Conservation (phyloP, 2,329 filamentous ascomycete species). For the Clathrospora elynae region DNA sequence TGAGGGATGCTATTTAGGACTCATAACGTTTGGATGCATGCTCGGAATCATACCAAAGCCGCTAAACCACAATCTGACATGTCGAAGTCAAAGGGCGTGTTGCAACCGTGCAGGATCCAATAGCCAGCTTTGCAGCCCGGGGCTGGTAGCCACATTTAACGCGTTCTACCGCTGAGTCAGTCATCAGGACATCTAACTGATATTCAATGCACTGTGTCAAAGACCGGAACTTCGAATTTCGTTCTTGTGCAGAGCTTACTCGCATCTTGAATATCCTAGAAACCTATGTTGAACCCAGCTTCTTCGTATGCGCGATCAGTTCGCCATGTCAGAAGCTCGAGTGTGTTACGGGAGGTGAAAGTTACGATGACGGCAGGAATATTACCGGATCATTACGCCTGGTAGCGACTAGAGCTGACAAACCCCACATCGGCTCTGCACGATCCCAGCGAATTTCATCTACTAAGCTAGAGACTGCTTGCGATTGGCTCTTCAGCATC, state of each 20-base stretch:
- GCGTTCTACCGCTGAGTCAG: slow-evolving; percentile 18
- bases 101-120: slow-evolving; percentile 14
- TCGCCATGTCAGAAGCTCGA: neutral
- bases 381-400: slow-evolving; percentile 5
- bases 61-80: slow-evolving; percentile 18
- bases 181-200: neutral
- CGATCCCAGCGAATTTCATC: slow-evolving; percentile 8
- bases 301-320: neutral
- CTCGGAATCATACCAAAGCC: slow-evolving; percentile 7
- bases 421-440: slow-evolving; percentile 21
- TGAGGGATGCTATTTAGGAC: slow-evolving; percentile 18
- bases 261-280: neutral
- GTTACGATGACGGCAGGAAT: slow-evolving; percentile 1
- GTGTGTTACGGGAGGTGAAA: neutral
- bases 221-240: neutral
- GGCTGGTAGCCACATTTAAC: slow-evolving; percentile 11
- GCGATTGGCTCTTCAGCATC: slow-evolving; percentile 11
- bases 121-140: slow-evolving; percentile 13
- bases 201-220: neutral
- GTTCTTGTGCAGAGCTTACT: neutral
- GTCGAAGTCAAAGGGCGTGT: slow-evolving; percentile 27
- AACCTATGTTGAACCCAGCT: too few species aligned
- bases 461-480: slow-evolving; percentile 5
- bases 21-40: slow-evolving; percentile 13
- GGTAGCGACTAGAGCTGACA: slow-evolving; percentile 23